Evolutionary conservation across 768 basidiomycete genomes (phyloP), one percentile per base, ranked within the genome.

Genomic region (Sporobolomyces roseus): DNA sequence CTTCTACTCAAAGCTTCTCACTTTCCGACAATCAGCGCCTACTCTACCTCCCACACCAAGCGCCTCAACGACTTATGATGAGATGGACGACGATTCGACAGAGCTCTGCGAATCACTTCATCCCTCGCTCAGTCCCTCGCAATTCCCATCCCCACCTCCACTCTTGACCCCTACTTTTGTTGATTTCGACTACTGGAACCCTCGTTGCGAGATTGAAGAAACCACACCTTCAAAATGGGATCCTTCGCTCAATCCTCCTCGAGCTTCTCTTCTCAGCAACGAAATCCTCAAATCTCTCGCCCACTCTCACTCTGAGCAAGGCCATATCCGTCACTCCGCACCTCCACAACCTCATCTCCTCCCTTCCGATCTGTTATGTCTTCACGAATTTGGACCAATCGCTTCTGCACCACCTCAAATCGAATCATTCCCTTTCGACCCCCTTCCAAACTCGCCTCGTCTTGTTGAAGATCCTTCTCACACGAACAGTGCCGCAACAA

Each of bases 391-490:
- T 43, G 25, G 52, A 46, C 33, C 48, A 1, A 17, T 54, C 29
- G 61, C 60, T n/a, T 68, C 67, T 5, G 67, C 67, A 4, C 67
- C 67, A 2, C 67, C 67, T 7, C 55, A 68, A 3, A 59, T 68
- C 55, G 67, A 63, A 38, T 59, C 67, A 2, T 68, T 68, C 55
- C 49, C 30, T 2, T 2, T 25, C 36, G 17, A 38, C 1, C 38
- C 61, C 7, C 27, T 56, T 7, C 61, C 49, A 1, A 0, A 53
- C 41, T 67, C 66, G n/a, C 60, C 66, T 1, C 14, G 52, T 17
- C 43, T 35, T 6, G 8, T 4, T 21, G 38, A 19, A 25, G 36
- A 38, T 27, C 38, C 45, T 32, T 36, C 63, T 32, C 8, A 25
- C 45, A 27, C 17, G 8, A 38, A 59, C 53, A 25, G 32, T 25